These are phyloP conservation scores for Nicotiana tomentosiformis DNA, from an alignment of 257 asterid genomes.

Conservation along the genomic window DNA sequence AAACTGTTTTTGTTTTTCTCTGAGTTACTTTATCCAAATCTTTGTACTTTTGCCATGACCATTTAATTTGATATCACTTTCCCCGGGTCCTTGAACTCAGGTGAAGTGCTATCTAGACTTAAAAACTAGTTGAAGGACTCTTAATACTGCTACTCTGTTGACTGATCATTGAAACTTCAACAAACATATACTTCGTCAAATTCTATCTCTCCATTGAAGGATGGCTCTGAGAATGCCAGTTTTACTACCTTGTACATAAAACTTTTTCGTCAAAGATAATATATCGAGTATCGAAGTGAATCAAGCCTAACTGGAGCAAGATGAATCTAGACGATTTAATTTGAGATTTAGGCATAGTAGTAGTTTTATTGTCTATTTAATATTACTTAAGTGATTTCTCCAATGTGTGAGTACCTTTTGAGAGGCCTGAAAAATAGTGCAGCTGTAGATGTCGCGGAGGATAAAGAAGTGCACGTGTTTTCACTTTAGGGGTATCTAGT, in stretches of 20 bases:
- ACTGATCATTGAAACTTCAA: neutral
- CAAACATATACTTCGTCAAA: too few relatives aligned
- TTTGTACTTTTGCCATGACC: too few relatives aligned
- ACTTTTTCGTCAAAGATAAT: neutral
- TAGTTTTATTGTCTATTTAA: neutral
- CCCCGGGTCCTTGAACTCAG: neutral
- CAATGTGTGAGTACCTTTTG: too few relatives aligned
- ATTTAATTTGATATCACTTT: neutral
- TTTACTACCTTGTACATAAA: neutral
- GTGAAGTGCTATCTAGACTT: neutral
- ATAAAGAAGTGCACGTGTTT: neutral
- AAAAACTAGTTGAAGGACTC: neutral
- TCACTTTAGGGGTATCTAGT: neutral
- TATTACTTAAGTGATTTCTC: neutral
- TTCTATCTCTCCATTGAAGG: neutral
- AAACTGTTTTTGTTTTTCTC: too few relatives aligned
- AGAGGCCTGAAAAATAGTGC: neutral
- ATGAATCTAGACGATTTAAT: neutral
- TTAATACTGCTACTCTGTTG: neutral
- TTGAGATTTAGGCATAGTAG: neutral
- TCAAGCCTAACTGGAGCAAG: neutral
- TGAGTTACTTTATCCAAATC: too few relatives aligned
- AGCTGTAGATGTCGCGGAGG: neutral
- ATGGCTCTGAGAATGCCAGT: neutral
- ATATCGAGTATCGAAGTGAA: neutral